Evolutionary conservation across 306 rosid species (phyloP).

Genomic region (Casuarina glauca): DNA sequence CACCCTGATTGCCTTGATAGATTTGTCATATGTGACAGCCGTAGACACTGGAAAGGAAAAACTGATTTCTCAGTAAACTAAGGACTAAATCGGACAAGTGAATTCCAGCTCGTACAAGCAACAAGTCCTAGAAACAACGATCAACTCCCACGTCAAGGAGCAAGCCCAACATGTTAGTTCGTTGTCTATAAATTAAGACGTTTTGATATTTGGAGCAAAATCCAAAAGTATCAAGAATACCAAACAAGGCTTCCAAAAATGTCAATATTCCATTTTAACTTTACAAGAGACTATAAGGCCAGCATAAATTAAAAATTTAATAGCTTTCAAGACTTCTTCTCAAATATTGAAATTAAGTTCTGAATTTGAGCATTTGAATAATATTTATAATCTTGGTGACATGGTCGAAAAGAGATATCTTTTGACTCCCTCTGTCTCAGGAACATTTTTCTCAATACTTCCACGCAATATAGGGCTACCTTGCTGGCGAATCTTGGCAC

Average conservation of each 20-base stretch:
- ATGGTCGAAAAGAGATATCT: constrained; percentile 9
- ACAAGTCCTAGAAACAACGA: background rate
- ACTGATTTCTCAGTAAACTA: constrained; percentile 19
- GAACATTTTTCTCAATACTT: constrained; percentile 23
- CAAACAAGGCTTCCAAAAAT: background rate
- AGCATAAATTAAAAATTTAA: background rate
- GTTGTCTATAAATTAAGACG: background rate
- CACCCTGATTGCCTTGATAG: constrained; percentile 81
- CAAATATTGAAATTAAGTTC: background rate
- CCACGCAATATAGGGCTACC: constrained; percentile 44
- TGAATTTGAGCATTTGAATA: background rate
- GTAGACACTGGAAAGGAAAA: constrained; percentile 67
- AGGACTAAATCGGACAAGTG: background rate
- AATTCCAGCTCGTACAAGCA: background rate
- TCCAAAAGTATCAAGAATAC: too few relatives aligned
- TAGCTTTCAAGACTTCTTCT: background rate
- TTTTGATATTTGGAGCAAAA: background rate
- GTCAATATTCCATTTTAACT: background rate
- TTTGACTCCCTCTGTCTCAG: constrained; percentile 3
- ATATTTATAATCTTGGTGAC: background rate
- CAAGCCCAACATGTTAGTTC: background rate
- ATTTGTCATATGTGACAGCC: constrained; percentile 87
- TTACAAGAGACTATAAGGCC: background rate
- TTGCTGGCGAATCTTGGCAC: constrained; percentile 99
- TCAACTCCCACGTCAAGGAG: background rate